These are phyloP conservation scores for Trametes gibbosa DNA, from an alignment of 768 basidiomycete genomes.

Conservation along the genomic window DNA sequence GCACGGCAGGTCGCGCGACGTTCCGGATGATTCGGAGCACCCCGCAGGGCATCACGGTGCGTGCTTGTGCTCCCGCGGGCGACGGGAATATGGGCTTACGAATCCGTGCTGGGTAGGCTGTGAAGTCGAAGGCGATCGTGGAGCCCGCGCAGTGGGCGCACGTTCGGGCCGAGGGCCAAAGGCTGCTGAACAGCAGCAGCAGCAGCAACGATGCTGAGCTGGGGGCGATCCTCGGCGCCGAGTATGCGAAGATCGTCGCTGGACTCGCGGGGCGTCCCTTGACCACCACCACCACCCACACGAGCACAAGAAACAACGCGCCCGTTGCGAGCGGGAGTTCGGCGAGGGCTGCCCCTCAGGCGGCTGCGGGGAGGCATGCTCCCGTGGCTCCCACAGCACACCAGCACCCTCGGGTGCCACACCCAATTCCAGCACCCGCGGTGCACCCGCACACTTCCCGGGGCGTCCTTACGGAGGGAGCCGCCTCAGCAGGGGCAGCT, in stretches of 20 bases:
- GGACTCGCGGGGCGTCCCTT: background rate
- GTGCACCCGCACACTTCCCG: too few species aligned
- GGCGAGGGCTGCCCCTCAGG: too few species aligned
- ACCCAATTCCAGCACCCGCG: too few species aligned
- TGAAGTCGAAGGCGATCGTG: constrained; percentile 1
- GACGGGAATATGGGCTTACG: too few species aligned
- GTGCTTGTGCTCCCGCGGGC: background rate
- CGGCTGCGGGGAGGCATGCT: too few species aligned
- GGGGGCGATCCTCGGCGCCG: constrained; percentile 2
- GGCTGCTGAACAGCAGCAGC: background rate
- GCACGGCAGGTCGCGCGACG: constrained; percentile 5
- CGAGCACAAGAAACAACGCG: background rate
- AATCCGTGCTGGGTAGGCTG: background rate
- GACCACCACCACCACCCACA: background rate
- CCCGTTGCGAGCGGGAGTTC: too few species aligned
- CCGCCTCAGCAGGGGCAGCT: too few species aligned
- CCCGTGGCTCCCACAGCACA: too few species aligned
- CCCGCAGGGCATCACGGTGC: constrained; percentile 19
- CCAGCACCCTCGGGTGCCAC: too few species aligned
- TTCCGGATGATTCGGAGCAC: constrained; percentile 5
- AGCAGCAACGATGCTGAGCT: background rate
- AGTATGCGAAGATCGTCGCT: background rate
- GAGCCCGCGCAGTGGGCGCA: background rate
- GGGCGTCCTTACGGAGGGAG: too few species aligned
- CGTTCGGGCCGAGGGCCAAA: background rate